A percentile compares a stretch with the other conserved stretches of the same genome.
These are phyloP conservation scores for Lactarius trivialis DNA, from an alignment of 768 basidiomycete genomes.

Conservation along the genomic window DNA sequence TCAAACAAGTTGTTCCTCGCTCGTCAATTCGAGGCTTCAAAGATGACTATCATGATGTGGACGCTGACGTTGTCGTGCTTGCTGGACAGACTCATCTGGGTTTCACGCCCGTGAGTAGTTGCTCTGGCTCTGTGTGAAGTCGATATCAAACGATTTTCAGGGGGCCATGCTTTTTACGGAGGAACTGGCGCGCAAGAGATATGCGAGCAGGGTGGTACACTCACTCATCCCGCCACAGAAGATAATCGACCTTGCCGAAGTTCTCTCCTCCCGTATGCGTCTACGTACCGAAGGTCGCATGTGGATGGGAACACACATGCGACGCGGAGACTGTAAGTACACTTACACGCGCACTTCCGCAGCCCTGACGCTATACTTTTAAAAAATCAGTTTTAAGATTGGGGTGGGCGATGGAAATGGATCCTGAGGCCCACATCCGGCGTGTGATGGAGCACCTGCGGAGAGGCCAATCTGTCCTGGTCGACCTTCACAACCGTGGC, in stretches of 20 bases:
- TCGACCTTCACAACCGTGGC: background rate
- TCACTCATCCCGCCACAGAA: constrained; percentile 6
- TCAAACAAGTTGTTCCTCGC: constrained; percentile 33
- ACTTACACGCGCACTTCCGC: background rate
- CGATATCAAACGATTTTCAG: background rate
- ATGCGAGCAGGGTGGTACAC: constrained; percentile 11
- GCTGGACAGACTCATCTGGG: constrained; percentile 36
- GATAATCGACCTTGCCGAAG: constrained; percentile 28
- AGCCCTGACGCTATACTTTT: background rate
- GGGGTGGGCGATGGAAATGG: constrained; percentile 33
- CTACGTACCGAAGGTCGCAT: constrained; percentile 30
- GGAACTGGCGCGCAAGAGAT: background rate
- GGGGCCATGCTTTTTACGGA: constrained; percentile 22
- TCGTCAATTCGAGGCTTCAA: constrained; percentile 34
- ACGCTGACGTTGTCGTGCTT: constrained; percentile 36
- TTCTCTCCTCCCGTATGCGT: constrained; percentile 32
- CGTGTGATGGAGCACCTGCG: constrained; percentile 29
- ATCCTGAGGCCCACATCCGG: constrained; percentile 33
- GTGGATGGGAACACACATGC: constrained; percentile 41
- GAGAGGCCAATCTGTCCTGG: constrained; percentile 28
- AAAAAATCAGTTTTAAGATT: constrained; percentile 27
- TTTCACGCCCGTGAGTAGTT: constrained; percentile 35
- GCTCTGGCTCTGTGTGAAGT: background rate
- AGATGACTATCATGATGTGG: constrained; percentile 34
- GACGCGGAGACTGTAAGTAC: constrained; percentile 38